These are phyloP conservation scores for Limnanthes douglasii DNA, from an alignment of 345 rosid species.

Conservation along the genomic window DNA sequence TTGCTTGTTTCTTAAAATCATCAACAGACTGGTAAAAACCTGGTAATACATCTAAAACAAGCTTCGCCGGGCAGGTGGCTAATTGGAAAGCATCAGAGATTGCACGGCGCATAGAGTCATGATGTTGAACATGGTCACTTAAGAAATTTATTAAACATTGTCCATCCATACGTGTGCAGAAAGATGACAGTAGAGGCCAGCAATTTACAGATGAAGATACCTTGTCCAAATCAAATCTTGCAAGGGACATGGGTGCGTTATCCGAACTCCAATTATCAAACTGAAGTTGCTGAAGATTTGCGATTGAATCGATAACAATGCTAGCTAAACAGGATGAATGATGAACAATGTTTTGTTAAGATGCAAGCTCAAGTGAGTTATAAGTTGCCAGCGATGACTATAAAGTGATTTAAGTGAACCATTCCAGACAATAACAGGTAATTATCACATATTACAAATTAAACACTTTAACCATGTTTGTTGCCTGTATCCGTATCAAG, in stretches of 20 bases:
- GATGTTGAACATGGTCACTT: background rate
- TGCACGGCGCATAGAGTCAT: background rate
- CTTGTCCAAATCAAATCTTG: background rate
- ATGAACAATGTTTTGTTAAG: background rate
- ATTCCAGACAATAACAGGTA: no score
- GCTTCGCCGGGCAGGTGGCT: background rate
- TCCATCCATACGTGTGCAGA: background rate
- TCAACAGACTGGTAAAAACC: background rate
- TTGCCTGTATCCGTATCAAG: no score
- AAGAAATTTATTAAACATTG: background rate
- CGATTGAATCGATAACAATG: background rate
- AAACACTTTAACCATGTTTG: no score
- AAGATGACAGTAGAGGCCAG: background rate
- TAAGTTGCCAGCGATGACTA: background rate
- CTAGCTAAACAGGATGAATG: background rate
- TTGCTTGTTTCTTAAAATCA: background rate
- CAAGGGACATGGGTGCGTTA: background rate
- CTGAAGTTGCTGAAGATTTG: background rate
- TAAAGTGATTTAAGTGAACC: background rate
- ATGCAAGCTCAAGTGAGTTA: background rate
- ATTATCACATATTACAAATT: no score
- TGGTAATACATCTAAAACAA: background rate
- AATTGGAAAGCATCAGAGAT: background rate
- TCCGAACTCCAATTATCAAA: background rate
- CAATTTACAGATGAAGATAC: background rate